These are phyloP conservation scores for Orbilia blumenaviensis DNA, from an alignment of 2,329 filamentous ascomycete genomes.

Conservation along the genomic window DNA sequence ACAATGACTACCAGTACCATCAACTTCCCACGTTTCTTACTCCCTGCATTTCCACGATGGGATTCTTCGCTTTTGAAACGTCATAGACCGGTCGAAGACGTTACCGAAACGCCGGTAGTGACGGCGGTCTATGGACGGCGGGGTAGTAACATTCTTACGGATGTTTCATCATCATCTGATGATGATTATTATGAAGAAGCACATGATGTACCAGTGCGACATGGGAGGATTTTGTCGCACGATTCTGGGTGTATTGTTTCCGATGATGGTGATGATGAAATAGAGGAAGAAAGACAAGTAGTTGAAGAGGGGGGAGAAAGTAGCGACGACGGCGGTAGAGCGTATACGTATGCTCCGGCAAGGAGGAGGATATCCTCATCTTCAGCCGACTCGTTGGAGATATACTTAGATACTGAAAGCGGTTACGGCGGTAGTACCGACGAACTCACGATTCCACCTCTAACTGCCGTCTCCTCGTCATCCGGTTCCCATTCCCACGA, in stretches of 20 bases:
- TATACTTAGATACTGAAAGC: conserved; percentile 46
- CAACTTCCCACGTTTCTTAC: conserved; percentile 50
- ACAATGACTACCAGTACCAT: conserved; percentile 25
- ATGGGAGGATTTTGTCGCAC: conserved; percentile 29
- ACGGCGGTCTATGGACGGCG: background rate
- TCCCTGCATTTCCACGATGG: conserved; percentile 52
- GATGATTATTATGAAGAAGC: background rate
- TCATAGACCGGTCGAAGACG: conserved; percentile 41
- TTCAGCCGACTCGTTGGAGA: conserved; percentile 28
- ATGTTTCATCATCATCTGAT: background rate
- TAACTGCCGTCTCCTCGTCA: conserved; percentile 3
- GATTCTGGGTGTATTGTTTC: conserved; percentile 45
- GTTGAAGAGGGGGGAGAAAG: conserved; percentile 11
- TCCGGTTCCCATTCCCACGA: background rate
- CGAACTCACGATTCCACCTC: background rate
- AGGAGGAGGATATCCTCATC: conserved; percentile 12
- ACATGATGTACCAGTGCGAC: background rate
- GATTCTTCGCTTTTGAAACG: conserved; percentile 38
- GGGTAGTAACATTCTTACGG: background rate
- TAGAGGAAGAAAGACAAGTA: background rate
- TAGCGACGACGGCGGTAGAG: conserved; percentile 3
- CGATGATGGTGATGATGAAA: conserved; percentile 27
- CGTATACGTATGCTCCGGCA: conserved; percentile 30
- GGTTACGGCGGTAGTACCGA: conserved; percentile 47
- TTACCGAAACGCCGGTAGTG: conserved; percentile 11